Evolutionary conservation across 495 filamentous ascomycete genomes (phyloP), one percentile per base, ranked within the genome.

Genomic region (Xylaria cubensis): DNA sequence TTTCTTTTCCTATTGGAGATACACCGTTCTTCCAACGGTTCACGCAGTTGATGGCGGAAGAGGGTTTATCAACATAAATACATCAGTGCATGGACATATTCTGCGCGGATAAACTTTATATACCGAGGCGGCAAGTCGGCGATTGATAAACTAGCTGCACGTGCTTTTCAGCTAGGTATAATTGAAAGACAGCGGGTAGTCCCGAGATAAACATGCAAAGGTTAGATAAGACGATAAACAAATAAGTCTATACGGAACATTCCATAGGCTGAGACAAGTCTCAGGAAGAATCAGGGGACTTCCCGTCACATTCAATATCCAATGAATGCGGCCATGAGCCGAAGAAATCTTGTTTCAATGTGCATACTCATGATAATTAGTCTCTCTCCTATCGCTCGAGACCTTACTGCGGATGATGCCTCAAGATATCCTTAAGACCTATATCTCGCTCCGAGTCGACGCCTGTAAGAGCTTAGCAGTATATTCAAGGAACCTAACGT

Each of bases 141-240:
- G 8, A 24, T 29, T 39, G 8, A 24, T 21, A 65, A 21, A 26
- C 17, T 2, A 21, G 44, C n/a, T 8, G 29, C 26, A 65, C 29
- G 24, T 21, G 17, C n/a, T 62, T 41, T 62, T 15, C 19, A 34
- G 13, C 34, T 3, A n/a, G n/a, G n/a, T n/a, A 29, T 46, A 41
- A 5, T 12, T 41, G 2, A 10, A 26, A 42, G 21, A 58, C 34
- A 55, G 53, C 67, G 67, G 67, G 53, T 69, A 59, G 32, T 69
- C 53, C 67, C 67, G 67, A 61, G 36, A 41, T 55, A 55, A 48
- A 59, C 66, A 46, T 48, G 53, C 17, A 7, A 12, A n/a, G 7
- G 32, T 12, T 61, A 61, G 58, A 61, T 36, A 64, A 9, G 19
- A 67, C 46, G 46, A 41, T 50, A 67, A 64, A 42, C 44, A 67